Conservation (phyloP, 495 filamentous ascomycete genomes). For the Xylaria flabelliformis region DNA sequence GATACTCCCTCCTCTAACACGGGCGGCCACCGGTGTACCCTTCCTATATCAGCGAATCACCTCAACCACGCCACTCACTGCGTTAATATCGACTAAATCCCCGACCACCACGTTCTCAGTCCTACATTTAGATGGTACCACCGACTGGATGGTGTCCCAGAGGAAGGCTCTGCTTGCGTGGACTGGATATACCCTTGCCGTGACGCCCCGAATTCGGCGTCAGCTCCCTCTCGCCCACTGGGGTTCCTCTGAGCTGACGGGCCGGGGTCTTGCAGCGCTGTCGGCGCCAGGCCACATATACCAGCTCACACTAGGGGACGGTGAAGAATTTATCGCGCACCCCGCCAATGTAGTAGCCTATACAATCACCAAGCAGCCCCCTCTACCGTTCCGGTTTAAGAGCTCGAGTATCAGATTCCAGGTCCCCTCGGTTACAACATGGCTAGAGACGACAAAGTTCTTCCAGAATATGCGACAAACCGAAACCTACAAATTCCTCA, state of each 20-base stretch:
- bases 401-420: slow-evolving; percentile 78
- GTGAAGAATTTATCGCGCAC: slow-evolving; percentile 87
- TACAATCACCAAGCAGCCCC: slow-evolving; percentile 72
- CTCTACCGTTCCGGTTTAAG: slow-evolving; percentile 83
- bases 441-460: slow-evolving; percentile 67
- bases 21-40: slow-evolving; percentile 80
- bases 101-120: slow-evolving; percentile 83
- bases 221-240: slow-evolving; percentile 83
- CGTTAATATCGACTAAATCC: slow-evolving; percentile 84
- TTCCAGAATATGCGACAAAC: slow-evolving; percentile 72
- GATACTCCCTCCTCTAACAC: slow-evolving; percentile 78
- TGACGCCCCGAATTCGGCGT: slow-evolving; percentile 75
- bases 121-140: slow-evolving; percentile 88
- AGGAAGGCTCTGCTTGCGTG: slow-evolving; percentile 87
- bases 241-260: slow-evolving; percentile 87
- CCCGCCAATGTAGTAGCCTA: slow-evolving; percentile 91
- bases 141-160: slow-evolving; percentile 93
- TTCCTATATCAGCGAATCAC: slow-evolving; percentile 93
- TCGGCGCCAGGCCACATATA: slow-evolving; percentile 87
- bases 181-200: slow-evolving; percentile 86
- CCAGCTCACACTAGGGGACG: slow-evolving; percentile 74
- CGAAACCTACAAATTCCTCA: slow-evolving; percentile 70
- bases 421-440: slow-evolving; percentile 67
- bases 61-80: slow-evolving; percentile 83
- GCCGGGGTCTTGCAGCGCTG: slow-evolving; percentile 83